Base-by-base conservation (phyloP, 2,329 filamentous ascomycete species). In the Sclerotinia nivalis region DNA sequence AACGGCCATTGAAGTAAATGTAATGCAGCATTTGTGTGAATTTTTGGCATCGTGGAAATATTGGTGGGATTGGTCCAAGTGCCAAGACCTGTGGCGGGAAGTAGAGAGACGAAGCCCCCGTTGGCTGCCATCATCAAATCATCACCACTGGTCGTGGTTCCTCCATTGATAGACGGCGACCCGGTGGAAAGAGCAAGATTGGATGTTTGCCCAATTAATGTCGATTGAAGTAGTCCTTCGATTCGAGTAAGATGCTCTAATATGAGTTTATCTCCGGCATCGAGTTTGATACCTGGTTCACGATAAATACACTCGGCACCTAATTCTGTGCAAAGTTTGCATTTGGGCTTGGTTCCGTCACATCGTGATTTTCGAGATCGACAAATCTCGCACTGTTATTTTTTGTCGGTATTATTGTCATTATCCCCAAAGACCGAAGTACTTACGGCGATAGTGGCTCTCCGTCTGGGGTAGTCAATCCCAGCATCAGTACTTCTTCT, bases 261-360 rank as follows among this genome's bases (percentile, higher is more conserved):
- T 72, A 96, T 96, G 69, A 96, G 84, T 81, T 94, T 95, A 82
- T 95, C 92, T 73, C 92, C 92, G 49, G 92, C 91, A 78, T 96
- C 92, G 13, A 96, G 86, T 81, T 96, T 96, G 83, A 95, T 92
- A 3, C 92, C 92, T 9, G 92, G 92, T 78, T 96, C 92, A 73
- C 92, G 87, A 79, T 96, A 96, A 73, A 94, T 86, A 80, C 92
- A 96, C 73, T 95, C 91, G 58, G 91, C 92, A 68, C 92, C 91
- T 54, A 95, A 83, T 78, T 95, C 92, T 13, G 90, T 89, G 81
- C 92, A 96, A 49, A 96, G 88, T 79, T 93, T 91, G 82, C 92
- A 96, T 80, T 93, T 95, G 58, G 92, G 92, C 74, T 92, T 89
- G 13, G 86, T 90, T 68, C 91, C 91, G 78, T 93, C 91, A 79